phyloP scores from a whole-genome alignment of 805 yeast species.

The Candida ovalis region DNA sequence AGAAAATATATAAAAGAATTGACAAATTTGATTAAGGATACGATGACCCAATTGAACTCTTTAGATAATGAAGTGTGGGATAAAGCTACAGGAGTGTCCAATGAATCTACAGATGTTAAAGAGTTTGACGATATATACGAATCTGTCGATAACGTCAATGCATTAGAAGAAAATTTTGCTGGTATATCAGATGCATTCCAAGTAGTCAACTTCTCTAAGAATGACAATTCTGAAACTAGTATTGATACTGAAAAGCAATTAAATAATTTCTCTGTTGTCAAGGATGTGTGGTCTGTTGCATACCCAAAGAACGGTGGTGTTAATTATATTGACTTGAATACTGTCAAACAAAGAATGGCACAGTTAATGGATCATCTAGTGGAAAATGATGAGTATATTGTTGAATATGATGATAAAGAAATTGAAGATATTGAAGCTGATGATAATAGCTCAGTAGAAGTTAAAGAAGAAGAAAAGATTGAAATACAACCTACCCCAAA shows the following conservation, averaged over 20 bases:
- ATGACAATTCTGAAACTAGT: neutral
- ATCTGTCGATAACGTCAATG: slow-evolving; percentile 21
- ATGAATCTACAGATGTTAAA: slow-evolving; percentile 20
- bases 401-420: slow-evolving; percentile 12
- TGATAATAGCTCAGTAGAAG: neutral
- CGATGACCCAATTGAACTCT: slow-evolving; percentile 32
- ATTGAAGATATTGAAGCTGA: slow-evolving; percentile 16
- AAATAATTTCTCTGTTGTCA: neutral
- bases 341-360: slow-evolving; percentile 16
- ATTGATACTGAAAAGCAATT: neutral
- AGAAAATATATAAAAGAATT: slow-evolving; percentile 53
- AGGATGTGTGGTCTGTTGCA: slow-evolving; percentile 18
- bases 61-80: slow-evolving; percentile 35
- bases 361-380: slow-evolving; percentile 14
- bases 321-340: slow-evolving; percentile 6
- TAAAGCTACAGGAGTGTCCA: slow-evolving; percentile 26
- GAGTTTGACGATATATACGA: slow-evolving; percentile 16
- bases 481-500: slow-evolving; percentile 9
- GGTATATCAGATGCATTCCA: slow-evolving; percentile 9
- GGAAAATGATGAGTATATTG: slow-evolving; percentile 5
- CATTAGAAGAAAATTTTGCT: slow-evolving; percentile 20
- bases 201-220: neutral
- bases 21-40: slow-evolving; percentile 50
- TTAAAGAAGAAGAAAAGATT: slow-evolving; percentile 21
- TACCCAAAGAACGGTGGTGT: slow-evolving; percentile 18